These are phyloP conservation scores for Fraxinus albicans DNA, from an alignment of 305 asterid genomes.

Conservation along the genomic window DNA sequence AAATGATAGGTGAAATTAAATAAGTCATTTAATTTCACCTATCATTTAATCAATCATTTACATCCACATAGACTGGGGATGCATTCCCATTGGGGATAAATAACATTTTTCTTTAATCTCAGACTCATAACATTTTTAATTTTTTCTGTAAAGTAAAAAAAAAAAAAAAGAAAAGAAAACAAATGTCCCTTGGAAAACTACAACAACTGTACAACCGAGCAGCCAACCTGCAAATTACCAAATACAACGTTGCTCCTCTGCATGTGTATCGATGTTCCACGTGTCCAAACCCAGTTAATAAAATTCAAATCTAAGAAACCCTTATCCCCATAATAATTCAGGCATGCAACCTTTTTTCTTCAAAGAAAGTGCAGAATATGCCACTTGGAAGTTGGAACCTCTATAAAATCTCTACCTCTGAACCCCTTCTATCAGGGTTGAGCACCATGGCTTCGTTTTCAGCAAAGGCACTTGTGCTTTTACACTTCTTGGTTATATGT, in stretches of 20 bases:
- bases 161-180: background rate
- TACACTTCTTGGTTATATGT: background rate
- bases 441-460: constrained; percentile 27
- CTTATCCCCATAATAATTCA: background rate
- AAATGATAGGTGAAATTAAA: too few relatives aligned
- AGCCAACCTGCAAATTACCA: background rate
- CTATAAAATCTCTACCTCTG: constrained; percentile 30
- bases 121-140: too few relatives aligned
- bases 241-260: constrained; percentile 4
- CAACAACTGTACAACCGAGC: too few relatives aligned
- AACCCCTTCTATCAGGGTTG: background rate
- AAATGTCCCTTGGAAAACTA: background rate
- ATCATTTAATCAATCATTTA: too few relatives aligned
- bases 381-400: constrained; percentile 15
- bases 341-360: background rate
- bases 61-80: too few relatives aligned
- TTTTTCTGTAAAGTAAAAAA: background rate
- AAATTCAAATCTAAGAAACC: background rate
- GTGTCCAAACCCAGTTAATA: background rate
- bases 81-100: too few relatives aligned
- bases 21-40: too few relatives aligned
- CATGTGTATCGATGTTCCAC: constrained; percentile 21
- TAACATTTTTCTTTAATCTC: too few relatives aligned
- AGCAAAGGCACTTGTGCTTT: constrained; percentile 22
- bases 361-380: constrained; percentile 13